Evolutionary conservation across 179 eudicot species (phyloP).

Genomic region (Heliamphora pulchella): DNA sequence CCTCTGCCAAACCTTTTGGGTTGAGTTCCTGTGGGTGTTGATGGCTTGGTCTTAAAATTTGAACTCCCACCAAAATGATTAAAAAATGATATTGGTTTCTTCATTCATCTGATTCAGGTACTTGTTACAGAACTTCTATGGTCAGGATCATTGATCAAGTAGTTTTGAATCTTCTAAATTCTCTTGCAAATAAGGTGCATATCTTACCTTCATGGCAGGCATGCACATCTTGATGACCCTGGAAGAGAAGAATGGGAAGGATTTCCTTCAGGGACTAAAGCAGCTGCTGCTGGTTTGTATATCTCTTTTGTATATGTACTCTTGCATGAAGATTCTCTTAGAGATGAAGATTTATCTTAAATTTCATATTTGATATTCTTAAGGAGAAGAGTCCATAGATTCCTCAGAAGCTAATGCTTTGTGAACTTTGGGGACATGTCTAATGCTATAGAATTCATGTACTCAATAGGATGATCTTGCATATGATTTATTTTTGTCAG

Average conservation of each 20-base stretch:
- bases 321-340: neutral
- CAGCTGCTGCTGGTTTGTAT: slow-evolving; percentile 90
- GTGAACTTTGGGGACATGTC: neutral
- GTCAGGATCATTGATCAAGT: neutral
- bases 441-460: no score
- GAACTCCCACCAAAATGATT: neutral
- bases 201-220: slow-evolving; percentile 36
- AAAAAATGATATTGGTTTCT: neutral
- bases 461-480: neutral
- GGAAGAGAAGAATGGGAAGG: slow-evolving; percentile 98
- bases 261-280: slow-evolving; percentile 92
- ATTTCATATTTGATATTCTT: neutral
- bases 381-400: neutral
- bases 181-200: neutral
- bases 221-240: slow-evolving; percentile 92
- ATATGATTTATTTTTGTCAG: neutral
- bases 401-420: neutral
- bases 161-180: neutral
- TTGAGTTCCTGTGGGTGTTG: no score
- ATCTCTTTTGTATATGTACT: neutral
- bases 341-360: neutral
- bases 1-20: no score
- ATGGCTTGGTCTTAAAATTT: neutral
- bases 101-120: neutral
- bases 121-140: neutral